These are phyloP conservation scores for Hordeum vulgare DNA, from an alignment of 176 grass and related monocot genomes.

Conservation along the genomic window DNA sequence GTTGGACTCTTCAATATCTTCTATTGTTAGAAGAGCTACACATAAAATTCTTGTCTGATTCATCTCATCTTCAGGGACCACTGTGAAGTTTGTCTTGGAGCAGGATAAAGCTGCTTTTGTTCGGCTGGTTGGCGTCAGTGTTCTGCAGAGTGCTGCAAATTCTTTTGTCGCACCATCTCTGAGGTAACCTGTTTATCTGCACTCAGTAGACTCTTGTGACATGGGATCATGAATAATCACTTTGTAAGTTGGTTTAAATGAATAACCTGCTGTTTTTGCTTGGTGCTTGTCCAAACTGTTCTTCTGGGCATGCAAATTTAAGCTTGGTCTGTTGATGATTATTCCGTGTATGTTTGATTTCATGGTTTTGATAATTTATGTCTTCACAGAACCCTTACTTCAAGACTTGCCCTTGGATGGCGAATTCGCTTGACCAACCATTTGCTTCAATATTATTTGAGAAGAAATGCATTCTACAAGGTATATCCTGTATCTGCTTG, in stretches of 20 bases:
- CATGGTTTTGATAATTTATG: slow-evolving; percentile 24
- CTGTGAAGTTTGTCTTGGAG: slow-evolving; percentile 94
- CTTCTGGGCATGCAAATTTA: slow-evolving; percentile 15
- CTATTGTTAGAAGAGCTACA: slow-evolving; percentile 11
- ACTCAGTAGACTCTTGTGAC: neutral
- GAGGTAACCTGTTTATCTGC: slow-evolving; percentile 41
- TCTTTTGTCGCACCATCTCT: slow-evolving; percentile 93
- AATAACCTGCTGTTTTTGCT: neutral
- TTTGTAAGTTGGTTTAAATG: neutral
- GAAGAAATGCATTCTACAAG: slow-evolving; percentile 98
- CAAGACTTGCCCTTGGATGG: slow-evolving; percentile 96
- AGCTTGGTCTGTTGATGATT: neutral
- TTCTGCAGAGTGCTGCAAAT: slow-evolving; percentile 96
- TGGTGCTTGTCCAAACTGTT: neutral
- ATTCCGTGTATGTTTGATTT: slow-evolving; percentile 5
- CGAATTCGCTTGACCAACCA: slow-evolving; percentile 86
- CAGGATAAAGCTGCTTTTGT: slow-evolving; percentile 95
- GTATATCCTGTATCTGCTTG: slow-evolving; percentile 25
- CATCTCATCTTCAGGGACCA: slow-evolving; percentile 68
- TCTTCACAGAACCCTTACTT: slow-evolving; percentile 69
- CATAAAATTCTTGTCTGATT: slow-evolving; percentile 31
- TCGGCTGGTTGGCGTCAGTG: slow-evolving; percentile 79
- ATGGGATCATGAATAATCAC: slow-evolving; percentile 4
- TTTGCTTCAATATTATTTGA: slow-evolving; percentile 87
- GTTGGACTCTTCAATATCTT: slow-evolving; percentile 33